Conservation (phyloP, 2,329 filamentous ascomycete genomes). For the Botrytis medusae region DNA sequence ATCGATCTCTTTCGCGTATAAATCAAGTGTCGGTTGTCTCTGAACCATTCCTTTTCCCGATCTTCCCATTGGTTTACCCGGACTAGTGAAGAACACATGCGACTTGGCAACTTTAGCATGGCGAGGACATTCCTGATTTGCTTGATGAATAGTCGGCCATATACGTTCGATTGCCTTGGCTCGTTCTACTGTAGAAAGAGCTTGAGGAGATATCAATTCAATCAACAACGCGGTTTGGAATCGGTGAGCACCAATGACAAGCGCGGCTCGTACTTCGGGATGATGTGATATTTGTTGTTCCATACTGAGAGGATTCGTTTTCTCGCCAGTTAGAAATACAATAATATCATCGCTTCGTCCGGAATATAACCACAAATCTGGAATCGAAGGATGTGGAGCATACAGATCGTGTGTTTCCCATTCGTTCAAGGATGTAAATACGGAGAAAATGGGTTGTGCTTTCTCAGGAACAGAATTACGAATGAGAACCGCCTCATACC, state of each 20-base stretch:
- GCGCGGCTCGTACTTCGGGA: constrained; percentile 37
- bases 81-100: constrained; percentile 36
- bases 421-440: constrained; percentile 40
- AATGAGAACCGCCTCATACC: constrained; percentile 35
- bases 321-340: constrained; percentile 46
- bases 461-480: not conserved
- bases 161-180: not conserved
- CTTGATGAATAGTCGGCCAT: constrained; percentile 39
- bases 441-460: constrained; percentile 38
- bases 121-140: constrained; percentile 35
- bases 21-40: constrained; percentile 33
- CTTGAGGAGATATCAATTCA: constrained; percentile 31
- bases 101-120: constrained; percentile 36
- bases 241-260: constrained; percentile 40
- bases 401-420: constrained; percentile 44
- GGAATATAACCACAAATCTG: constrained; percentile 40
- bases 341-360: constrained; percentile 45
- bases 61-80: constrained; percentile 39
- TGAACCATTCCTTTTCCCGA: constrained; percentile 43
- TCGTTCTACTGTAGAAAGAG: not conserved
- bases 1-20: constrained; percentile 37
- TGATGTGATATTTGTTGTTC: constrained; percentile 41
- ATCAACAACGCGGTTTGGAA: constrained; percentile 43
- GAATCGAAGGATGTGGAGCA: constrained; percentile 40
- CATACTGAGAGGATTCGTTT: constrained; percentile 43